phyloP scores from a whole-genome alignment of 495 filamentous ascomycete species.

The Penicillium dipodomyicola region DNA sequence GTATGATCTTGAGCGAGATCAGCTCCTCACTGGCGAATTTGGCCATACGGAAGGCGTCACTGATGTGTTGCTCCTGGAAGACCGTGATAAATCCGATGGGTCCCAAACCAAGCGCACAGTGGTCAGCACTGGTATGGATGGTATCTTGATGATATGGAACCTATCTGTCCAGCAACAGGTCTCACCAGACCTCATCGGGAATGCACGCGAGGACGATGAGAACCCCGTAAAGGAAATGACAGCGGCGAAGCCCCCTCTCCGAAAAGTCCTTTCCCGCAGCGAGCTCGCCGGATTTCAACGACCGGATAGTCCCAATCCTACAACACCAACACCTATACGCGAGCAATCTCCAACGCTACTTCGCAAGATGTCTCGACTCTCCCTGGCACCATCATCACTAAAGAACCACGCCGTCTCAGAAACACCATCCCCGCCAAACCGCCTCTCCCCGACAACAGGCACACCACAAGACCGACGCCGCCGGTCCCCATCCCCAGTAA shows the following conservation, averaged over 20 bases:
- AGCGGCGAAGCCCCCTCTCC: conserved; percentile 62
- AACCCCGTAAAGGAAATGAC: conserved; percentile 53
- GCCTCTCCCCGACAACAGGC: conserved; percentile 35
- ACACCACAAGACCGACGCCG: conserved; percentile 31
- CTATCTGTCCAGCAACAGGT: conserved; percentile 48
- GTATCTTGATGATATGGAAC: conserved; percentile 83
- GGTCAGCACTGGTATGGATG: conserved; percentile 77
- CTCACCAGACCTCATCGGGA: conserved; percentile 30
- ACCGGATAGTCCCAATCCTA: conserved; percentile 37
- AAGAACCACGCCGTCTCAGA: conserved; percentile 30
- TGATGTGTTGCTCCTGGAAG: conserved; percentile 70
- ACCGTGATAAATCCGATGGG: conserved; percentile 40
- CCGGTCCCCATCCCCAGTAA: conserved; percentile 48
- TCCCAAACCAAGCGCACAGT: conserved; percentile 45
- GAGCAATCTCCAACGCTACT: conserved; percentile 64
- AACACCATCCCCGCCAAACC: conserved; percentile 36
- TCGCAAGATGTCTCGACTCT: conserved; percentile 53
- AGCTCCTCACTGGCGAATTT: conserved; percentile 81
- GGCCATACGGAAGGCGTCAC: conserved; percentile 92
- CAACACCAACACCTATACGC: conserved; percentile 54
- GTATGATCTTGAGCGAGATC: conserved; percentile 74
- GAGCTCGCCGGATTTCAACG: conserved; percentile 77
- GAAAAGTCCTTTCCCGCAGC: conserved; percentile 70
- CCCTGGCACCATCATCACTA: conserved; percentile 33
- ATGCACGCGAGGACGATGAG: conserved; percentile 35